These are phyloP conservation scores for Leersia perrieri DNA, from an alignment of 176 grass and related monocot genomes.

Conservation along the genomic window DNA sequence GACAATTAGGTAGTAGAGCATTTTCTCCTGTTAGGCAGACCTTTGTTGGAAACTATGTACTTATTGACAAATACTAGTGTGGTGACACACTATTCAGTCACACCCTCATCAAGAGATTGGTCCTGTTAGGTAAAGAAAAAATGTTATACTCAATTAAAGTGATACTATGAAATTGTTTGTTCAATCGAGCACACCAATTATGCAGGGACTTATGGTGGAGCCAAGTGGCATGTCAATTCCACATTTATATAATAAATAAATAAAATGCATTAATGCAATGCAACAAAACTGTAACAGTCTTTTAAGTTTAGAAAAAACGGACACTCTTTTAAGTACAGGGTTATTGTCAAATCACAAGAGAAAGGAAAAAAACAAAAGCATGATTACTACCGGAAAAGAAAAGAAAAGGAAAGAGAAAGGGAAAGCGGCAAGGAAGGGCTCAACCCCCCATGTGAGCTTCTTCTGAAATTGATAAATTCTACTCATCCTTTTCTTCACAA, in stretches of 20 bases:
- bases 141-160: background rate
- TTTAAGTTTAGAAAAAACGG: background rate
- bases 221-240: slow-evolving; percentile 29
- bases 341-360: slow-evolving; percentile 29
- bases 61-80: background rate
- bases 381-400: slow-evolving; percentile 23
- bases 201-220: background rate
- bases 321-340: slow-evolving; percentile 9
- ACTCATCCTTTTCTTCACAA: slow-evolving; percentile 6
- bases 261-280: background rate
- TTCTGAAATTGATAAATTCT: background rate
- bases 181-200: slow-evolving; percentile 2
- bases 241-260: background rate
- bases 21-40: slow-evolving; percentile 41
- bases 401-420: background rate
- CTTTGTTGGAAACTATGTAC: slow-evolving; percentile 33
- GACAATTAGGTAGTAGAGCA: slow-evolving; percentile 37
- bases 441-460: slow-evolving; percentile 32
- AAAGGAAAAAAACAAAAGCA: slow-evolving; percentile 9
- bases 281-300: background rate
- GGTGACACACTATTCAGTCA: slow-evolving; percentile 4
- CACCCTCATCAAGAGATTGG: background rate
- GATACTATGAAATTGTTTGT: background rate
- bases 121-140: background rate
- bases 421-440: background rate